phyloP scores from a whole-genome alignment of 805 yeast species.

The Yarrowia bubula region DNA sequence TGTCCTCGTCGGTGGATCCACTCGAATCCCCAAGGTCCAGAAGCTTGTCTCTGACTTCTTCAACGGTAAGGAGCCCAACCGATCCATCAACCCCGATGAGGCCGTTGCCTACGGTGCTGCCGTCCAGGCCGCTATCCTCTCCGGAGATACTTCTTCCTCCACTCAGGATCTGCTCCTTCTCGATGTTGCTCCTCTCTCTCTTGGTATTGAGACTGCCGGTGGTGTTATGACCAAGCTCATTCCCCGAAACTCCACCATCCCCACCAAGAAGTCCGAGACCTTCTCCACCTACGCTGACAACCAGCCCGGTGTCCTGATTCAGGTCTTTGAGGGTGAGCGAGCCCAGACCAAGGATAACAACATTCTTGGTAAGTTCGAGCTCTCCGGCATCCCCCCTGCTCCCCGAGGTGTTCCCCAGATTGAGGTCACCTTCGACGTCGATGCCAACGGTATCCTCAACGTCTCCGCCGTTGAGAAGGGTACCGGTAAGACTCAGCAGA shows the following conservation, averaged over 20 bases:
- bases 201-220: conserved; percentile 99
- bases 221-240: conserved; percentile 98
- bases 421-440: conserved; percentile 95
- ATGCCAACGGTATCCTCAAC: conserved; percentile 96
- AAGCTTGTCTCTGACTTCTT: conserved; percentile 93
- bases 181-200: conserved; percentile 96
- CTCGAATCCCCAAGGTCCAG: conserved; percentile 97
- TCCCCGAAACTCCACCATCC: conserved; percentile 97
- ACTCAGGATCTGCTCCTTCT: conserved; percentile 91
- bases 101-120: conserved; percentile 99
- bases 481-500: conserved; percentile 96
- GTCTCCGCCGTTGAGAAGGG: conserved; percentile 97
- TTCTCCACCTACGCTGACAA: conserved; percentile 97
- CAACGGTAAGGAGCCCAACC: conserved; percentile 96
- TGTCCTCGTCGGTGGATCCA: conserved; percentile 96
- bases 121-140: conserved; percentile 93
- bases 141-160: conserved; percentile 95
- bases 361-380: conserved; percentile 94
- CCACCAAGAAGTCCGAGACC: conserved; percentile 95
- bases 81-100: conserved; percentile 96
- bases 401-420: conserved; percentile 99
- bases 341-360: conserved; percentile 94
- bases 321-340: conserved; percentile 98
- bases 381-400: conserved; percentile 95
- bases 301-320: conserved; percentile 98